A percentile compares a stretch with the other conserved stretches of the same genome.
Conservation (phyloP, 2,329 filamentous ascomycete genomes). For the Fusarium sp. region DNA sequence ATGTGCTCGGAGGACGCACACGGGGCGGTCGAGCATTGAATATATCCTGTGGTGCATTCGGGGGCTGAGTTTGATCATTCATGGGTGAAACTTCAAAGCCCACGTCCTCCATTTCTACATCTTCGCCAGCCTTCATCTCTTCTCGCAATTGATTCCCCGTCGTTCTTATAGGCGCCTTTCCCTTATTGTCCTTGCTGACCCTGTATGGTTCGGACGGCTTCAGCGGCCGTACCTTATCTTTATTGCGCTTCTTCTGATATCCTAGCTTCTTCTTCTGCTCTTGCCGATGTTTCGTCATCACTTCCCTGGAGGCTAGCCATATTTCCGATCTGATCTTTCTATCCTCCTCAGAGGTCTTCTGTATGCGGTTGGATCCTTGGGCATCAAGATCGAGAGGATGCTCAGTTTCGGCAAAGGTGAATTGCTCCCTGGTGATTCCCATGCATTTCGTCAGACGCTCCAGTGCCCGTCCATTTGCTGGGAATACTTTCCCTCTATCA, state of each 20-base stretch:
- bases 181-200: neutral
- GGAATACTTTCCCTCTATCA: neutral
- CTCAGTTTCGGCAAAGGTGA: constrained; percentile 6
- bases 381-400: neutral
- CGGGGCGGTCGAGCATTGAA: neutral
- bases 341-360: neutral
- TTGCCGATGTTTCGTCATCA: neutral
- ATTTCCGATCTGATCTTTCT: neutral
- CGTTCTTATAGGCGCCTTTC: neutral
- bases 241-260: neutral
- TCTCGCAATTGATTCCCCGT: neutral
- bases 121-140: neutral
- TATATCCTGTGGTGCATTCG: neutral
- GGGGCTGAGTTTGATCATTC: neutral
- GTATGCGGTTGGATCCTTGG: neutral
- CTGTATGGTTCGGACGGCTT: neutral
- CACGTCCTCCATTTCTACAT: neutral
- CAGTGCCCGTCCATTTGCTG: neutral
- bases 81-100: neutral
- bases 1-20: neutral
- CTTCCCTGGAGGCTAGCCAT: neutral
- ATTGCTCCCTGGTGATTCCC: constrained; percentile 15
- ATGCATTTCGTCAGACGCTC: constrained; percentile 17
- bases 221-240: neutral
- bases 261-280: neutral